A percentile compares a stretch with the other conserved stretches of the same genome.
Evolutionary conservation across 139 green algal genomes (phyloP).

Genomic region (Closterium sp.): DNA sequence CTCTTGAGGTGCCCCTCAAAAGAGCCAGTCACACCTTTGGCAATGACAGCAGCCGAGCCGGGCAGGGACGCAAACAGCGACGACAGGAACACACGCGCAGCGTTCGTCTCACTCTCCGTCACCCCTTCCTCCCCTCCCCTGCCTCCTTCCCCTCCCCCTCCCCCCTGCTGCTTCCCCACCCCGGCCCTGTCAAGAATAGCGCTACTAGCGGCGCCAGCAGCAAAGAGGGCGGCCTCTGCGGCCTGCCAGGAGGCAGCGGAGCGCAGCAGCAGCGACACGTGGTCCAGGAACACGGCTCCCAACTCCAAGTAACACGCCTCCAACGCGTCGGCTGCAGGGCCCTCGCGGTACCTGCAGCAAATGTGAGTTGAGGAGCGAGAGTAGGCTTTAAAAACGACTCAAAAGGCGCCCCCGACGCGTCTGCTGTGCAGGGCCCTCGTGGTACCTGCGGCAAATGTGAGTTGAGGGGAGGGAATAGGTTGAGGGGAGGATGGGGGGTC

Average conservation of each 20-base stretch:
- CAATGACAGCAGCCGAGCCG: conserved; percentile 12
- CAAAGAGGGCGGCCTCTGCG: conserved; percentile 35
- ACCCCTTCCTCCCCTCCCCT: conserved; percentile 11
- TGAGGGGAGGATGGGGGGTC: too few relatives aligned
- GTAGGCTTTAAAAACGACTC: too few relatives aligned
- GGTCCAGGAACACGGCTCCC: conserved; percentile 2
- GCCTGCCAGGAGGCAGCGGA: conserved; percentile 10
- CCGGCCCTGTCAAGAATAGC: neutral
- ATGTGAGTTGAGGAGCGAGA: too few relatives aligned
- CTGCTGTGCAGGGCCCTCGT: conserved; percentile 13
- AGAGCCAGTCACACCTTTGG: neutral
- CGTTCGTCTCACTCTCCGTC: conserved; percentile 4
- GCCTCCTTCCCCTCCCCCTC: neutral
- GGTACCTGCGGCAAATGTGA: too few relatives aligned
- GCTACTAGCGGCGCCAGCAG: conserved; percentile 7
- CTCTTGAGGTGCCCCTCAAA: neutral
- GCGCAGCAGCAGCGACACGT: neutral
- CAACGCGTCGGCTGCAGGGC: conserved; percentile 13
- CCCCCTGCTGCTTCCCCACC: neutral
- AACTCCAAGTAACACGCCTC: conserved; percentile 13
- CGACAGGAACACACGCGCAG: neutral
- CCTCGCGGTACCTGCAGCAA: conserved; percentile 36
- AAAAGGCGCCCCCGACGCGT: conserved; percentile 13
- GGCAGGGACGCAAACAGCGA: neutral
- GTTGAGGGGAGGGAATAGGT: neutral